These are phyloP conservation scores for Euphorbia celastroides DNA, from an alignment of 441 rosid species.

Conservation along the genomic window DNA sequence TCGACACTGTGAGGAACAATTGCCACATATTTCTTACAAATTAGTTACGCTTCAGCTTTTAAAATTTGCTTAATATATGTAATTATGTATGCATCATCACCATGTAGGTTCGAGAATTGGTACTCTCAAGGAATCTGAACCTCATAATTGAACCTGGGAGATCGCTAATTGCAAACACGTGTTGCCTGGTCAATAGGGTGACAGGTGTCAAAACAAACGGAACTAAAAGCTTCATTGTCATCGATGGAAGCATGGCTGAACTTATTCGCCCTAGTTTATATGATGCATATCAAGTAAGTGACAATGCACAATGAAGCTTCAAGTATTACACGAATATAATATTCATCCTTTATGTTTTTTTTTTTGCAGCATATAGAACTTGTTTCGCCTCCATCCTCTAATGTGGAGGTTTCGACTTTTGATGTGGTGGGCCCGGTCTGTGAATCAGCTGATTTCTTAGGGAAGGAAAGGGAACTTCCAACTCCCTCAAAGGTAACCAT, in stretches of 20 bases:
- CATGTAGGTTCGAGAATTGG: conserved; percentile 77
- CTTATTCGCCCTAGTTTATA: conserved; percentile 98
- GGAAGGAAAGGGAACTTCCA: conserved; percentile 89
- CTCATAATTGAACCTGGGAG: conserved; percentile 99
- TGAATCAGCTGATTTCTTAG: conserved; percentile 97
- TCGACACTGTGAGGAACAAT: conserved; percentile 59
- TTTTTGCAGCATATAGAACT: conserved; percentile 81
- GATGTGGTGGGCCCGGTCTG: conserved; percentile 99
- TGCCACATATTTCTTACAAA: too few species aligned
- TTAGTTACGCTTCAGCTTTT: too few species aligned
- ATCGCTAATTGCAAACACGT: conserved; percentile 89
- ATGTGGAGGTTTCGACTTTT: conserved; percentile 57
- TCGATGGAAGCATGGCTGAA: conserved; percentile 99
- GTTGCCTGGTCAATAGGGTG: conserved; percentile 84
- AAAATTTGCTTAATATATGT: not conserved
- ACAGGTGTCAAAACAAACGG: conserved; percentile 98
- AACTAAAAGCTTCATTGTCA: conserved; percentile 80
- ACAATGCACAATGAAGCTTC: conserved; percentile 1
- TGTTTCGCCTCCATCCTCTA: conserved; percentile 67
- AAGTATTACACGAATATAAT: not conserved
- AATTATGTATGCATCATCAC: not conserved
- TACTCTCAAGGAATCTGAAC: conserved; percentile 65
- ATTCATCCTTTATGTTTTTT: not conserved
- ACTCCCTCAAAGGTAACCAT: conserved; percentile 66
- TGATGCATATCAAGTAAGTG: conserved; percentile 88